Base-by-base conservation (phyloP, 805 yeast genomes). In the Saccharomycopsis sp. region DNA sequence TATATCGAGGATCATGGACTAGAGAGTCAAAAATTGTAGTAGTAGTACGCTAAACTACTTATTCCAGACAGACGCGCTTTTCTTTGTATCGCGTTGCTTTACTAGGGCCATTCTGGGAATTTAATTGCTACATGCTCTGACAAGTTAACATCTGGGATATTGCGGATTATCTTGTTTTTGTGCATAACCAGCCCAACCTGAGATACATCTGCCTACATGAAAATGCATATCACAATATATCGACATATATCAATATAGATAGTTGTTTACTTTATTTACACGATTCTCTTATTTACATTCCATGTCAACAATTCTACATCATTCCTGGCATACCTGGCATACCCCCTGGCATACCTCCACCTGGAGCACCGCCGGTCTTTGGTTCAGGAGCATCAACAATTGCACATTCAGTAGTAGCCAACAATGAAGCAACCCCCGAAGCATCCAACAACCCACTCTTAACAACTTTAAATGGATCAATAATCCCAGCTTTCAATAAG, bases 391-490 rank as follows among this genome's bases (percentile, higher is more conserved):
- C 96, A 57, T 85, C 96, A 49, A 88, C 96, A 60, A 93, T 86
- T 53, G 97, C 97, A 66, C 96, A 94, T 72, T 93, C 98, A 53
- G 98, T 90, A 48, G 97, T 90, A 53, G 97, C 97, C 65, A 93
- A 75, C 64, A 93, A 74, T 24, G 96, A 87, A 39, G 98, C 97
- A 52, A 93, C 97, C 72, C 97, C 96, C 41, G 95, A 77, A 51
- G 98, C 97, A 60, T 93, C 97, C 46, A 86, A 86, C 60, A 93
- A 74, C 51, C 97, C 97, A 59, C 86, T 81, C 74, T 93, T 86
- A 50, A 93, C 96, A 56, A 90, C 97, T 77, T 88, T 90, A 78
- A 90, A 87, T 56, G 98, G 98, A 68, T 93, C 98, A 59, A 90
- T 87, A 69, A 93, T 90, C 75, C 98, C 98, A 49, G 93, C 81